Evolutionary conservation across 163 green algal genomes (phyloP).

Genomic region (Coccomyxa subellipsoidea): DNA sequence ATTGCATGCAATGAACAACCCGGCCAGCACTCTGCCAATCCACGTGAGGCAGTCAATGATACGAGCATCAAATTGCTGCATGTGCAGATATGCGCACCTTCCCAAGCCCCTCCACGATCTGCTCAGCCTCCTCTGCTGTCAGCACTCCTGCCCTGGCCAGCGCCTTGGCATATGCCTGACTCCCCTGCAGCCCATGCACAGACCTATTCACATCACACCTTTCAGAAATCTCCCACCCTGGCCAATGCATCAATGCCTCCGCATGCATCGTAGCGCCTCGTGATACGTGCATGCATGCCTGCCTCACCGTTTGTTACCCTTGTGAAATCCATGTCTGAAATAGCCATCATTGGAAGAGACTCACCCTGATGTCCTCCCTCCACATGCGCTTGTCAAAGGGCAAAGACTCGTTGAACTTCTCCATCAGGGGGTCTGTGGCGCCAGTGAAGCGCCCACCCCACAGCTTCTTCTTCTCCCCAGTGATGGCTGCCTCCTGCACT

Average conservation of each 20-base stretch:
- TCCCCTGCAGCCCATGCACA: conserved; percentile 59
- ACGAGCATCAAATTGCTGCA: too few relatives aligned
- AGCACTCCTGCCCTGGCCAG: conserved; percentile 89
- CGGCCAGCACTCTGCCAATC: too few relatives aligned
- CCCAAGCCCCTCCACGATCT: conserved; percentile 78
- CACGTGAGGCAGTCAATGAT: too few relatives aligned
- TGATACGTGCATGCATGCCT: too few relatives aligned
- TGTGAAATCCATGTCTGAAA: too few relatives aligned
- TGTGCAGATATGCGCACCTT: too few relatives aligned
- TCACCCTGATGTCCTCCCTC: conserved; percentile 87
- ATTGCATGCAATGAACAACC: too few relatives aligned
- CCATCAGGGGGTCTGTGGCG: conserved; percentile 92
- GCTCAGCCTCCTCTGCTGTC: conserved; percentile 75
- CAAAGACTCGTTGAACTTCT: conserved; percentile 98
- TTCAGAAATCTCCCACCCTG: too few relatives aligned
- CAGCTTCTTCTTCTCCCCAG: conserved; percentile 76
- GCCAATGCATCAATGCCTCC: too few relatives aligned
- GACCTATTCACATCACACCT: too few relatives aligned
- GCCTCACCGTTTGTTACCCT: too few relatives aligned
- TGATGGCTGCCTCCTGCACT: background rate
- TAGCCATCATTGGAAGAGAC: background rate
- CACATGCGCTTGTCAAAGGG: conserved; percentile 96
- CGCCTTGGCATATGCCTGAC: conserved; percentile 92
- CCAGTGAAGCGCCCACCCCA: conserved; percentile 98
- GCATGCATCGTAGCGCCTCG: background rate